These are phyloP conservation scores for Stachybotrys chartarum DNA, from an alignment of 2,329 filamentous ascomycete species.

Conservation along the genomic window DNA sequence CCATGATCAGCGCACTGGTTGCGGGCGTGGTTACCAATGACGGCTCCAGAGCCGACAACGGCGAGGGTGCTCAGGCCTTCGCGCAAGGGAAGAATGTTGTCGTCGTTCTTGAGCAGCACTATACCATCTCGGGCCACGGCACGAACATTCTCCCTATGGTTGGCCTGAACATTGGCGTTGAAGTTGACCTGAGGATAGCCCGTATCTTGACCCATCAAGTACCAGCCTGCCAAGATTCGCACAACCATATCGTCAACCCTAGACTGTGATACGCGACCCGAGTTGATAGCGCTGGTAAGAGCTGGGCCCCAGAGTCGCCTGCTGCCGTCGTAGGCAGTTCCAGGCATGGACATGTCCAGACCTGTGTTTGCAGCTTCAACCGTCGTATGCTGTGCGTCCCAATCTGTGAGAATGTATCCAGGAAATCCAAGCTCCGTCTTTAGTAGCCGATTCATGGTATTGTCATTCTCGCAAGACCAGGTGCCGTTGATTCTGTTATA, in stretches of 20 bases:
- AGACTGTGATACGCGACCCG: slow-evolving; percentile 48
- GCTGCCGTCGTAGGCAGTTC: slow-evolving; percentile 48
- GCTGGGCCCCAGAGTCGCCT: slow-evolving; percentile 48
- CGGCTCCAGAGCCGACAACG: slow-evolving; percentile 56
- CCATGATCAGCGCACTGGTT: slow-evolving; percentile 56
- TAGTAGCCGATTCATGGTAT: slow-evolving; percentile 58
- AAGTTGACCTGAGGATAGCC: slow-evolving; percentile 46
- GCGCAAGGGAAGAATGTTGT: slow-evolving; percentile 47
- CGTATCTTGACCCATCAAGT: slow-evolving; percentile 44
- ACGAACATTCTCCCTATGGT: slow-evolving; percentile 56
- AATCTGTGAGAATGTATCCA: slow-evolving; percentile 63
- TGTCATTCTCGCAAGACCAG: slow-evolving; percentile 64
- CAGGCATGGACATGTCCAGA: slow-evolving; percentile 64
- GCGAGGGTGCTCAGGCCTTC: slow-evolving; percentile 42
- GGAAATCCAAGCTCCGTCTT: slow-evolving; percentile 55
- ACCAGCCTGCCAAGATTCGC: slow-evolving; percentile 58
- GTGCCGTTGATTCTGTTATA: slow-evolving; percentile 68
- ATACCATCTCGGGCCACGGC: slow-evolving; percentile 48
- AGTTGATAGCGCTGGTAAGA: slow-evolving; percentile 46
- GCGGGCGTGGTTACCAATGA: slow-evolving; percentile 52
- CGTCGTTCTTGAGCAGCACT: slow-evolving; percentile 62
- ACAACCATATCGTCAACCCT: slow-evolving; percentile 61
- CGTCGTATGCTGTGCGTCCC: slow-evolving; percentile 59
- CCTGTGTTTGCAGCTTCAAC: slow-evolving; percentile 56
- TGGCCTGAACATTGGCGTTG: slow-evolving; percentile 47